Base-by-base conservation (phyloP, 2,329 filamentous ascomycete genomes). In the Alternaria rosae region DNA sequence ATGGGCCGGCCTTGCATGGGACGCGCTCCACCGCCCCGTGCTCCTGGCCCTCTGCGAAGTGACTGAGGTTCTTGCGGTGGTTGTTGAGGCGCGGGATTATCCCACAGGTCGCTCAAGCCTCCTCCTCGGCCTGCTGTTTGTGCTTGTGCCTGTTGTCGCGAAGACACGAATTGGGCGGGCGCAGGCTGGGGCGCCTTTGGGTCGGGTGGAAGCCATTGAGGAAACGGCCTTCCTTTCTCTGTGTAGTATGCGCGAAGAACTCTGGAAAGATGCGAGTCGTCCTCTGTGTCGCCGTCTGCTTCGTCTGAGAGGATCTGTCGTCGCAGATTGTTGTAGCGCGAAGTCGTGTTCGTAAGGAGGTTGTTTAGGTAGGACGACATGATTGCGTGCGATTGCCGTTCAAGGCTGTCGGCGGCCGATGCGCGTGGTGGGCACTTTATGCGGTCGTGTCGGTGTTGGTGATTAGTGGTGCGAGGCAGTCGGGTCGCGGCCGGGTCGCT, bases 181-280 rank as follows among this genome's bases (percentile, higher is more conserved):
- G 82, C 70, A 21, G 86, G 50, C 51, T 70, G 70, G 43, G 88
- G 88, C 5, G 87, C 88, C 80, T 92, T 94, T n/a, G 93, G 94
- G 78, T 97, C 92, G 6, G 92, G 90, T 8, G 94, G 93, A 8
- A 98, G 89, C 94, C 95, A 98, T 70, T 85, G 82, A 1, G 95
- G 95, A 66, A 94, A 91, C 2, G 89, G 85, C 21, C 90, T 89
- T 70, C 91, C 92, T 76, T 96, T 95, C 79, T 98, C 94, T 54
- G 85, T 88, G 85, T 99, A 98, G 85, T 98, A 97, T 71, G 89
- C 91, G 73, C 95, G 91, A 25, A 99, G 88, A 35, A 97, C 93
- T 73, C 95, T 92, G 81, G 92, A 96, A 74, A 98, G 91, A 83
- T 98, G 93, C 3, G 93, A 96, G 82, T 97, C 93, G 82, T 98